These are phyloP conservation scores for Gossypium australe DNA, from an alignment of 345 rosid species.

Conservation along the genomic window DNA sequence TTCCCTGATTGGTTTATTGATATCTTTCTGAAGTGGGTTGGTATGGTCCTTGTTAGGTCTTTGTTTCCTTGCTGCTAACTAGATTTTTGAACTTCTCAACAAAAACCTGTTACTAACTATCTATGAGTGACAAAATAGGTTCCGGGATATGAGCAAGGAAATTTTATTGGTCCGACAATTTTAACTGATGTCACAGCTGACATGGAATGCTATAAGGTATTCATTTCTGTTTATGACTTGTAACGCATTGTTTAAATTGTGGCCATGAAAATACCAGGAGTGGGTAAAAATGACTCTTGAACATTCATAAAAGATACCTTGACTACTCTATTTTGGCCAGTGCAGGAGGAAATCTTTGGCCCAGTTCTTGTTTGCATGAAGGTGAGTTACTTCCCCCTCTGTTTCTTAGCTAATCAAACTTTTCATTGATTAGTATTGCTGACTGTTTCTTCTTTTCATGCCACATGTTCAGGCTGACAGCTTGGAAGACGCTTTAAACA, in stretches of 20 bases:
- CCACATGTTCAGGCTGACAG: slow-evolving; percentile 57
- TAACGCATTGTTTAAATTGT: not conserved
- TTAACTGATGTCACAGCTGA: slow-evolving; percentile 74
- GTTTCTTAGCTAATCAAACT: slow-evolving; percentile 8
- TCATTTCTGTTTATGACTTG: not conserved
- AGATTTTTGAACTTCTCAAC: not conserved
- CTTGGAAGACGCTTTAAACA: slow-evolving; percentile 81
- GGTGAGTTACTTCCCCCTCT: slow-evolving; percentile 34
- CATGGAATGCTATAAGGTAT: slow-evolving; percentile 98
- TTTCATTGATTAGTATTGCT: not conserved
- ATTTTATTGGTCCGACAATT: slow-evolving; percentile 92
- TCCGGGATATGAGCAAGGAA: slow-evolving; percentile 85
- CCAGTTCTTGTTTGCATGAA: slow-evolving; percentile 95
- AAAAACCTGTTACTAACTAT: not conserved
- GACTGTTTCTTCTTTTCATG: not conserved
- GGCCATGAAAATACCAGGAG: not conserved
- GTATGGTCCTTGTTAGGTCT: not conserved
- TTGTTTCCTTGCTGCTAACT: not conserved
- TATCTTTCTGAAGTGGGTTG: not conserved
- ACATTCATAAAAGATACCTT: not conserved
- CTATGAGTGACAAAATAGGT: slow-evolving; percentile 47
- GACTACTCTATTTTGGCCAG: slow-evolving; percentile 6
- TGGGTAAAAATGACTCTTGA: not conserved
- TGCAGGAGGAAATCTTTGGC: slow-evolving; percentile 98
- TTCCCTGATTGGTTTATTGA: not conserved